phyloP scores from a whole-genome alignment of 192 early-diverging fungal genomes.

The Chytriomyces sp. region DNA sequence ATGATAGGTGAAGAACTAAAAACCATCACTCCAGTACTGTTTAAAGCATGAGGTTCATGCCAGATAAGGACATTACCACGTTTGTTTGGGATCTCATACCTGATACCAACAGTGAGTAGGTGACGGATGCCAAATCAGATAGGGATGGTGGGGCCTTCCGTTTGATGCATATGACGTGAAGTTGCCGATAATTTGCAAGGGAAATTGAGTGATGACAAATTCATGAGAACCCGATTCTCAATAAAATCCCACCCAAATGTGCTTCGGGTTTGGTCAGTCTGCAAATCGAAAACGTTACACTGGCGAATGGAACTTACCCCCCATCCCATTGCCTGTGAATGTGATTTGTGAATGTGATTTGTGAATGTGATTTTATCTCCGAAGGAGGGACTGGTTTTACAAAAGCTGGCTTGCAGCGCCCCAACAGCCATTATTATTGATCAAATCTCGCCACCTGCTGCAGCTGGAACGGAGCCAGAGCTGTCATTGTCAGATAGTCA shows the following conservation, averaged over 20 bases:
- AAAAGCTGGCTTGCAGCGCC: too few relatives aligned
- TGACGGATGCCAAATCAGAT: slow-evolving; percentile 5
- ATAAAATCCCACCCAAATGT: slow-evolving; percentile 1
- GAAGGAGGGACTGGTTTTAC: too few relatives aligned
- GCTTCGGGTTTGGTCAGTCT: slow-evolving; percentile 16
- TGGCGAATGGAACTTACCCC: neutral
- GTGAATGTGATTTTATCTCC: too few relatives aligned
- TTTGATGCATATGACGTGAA: slow-evolving; percentile 29
- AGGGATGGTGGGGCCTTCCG: slow-evolving; percentile 18
- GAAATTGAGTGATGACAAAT: too few relatives aligned
- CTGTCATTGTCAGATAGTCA: too few relatives aligned
- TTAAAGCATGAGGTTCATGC: slow-evolving; percentile 32
- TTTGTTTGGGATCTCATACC: slow-evolving; percentile 3
- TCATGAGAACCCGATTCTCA: too few relatives aligned
- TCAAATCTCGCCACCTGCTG: neutral
- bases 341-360: too few relatives aligned
- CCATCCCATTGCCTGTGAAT: too few relatives aligned
- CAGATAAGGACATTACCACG: slow-evolving; percentile 24
- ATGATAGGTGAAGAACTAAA: too few relatives aligned
- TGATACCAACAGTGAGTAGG: slow-evolving; percentile 5
- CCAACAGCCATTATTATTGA: neutral
- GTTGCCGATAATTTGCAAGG: too few relatives aligned
- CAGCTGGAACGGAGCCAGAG: neutral
- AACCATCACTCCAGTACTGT: slow-evolving; percentile 21
- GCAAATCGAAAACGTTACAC: neutral